Percentiles rank a stretch among this genome's conserved stretches.
phyloP scores from a whole-genome alignment of 306 rosid species.

The Nissolia schottii region DNA sequence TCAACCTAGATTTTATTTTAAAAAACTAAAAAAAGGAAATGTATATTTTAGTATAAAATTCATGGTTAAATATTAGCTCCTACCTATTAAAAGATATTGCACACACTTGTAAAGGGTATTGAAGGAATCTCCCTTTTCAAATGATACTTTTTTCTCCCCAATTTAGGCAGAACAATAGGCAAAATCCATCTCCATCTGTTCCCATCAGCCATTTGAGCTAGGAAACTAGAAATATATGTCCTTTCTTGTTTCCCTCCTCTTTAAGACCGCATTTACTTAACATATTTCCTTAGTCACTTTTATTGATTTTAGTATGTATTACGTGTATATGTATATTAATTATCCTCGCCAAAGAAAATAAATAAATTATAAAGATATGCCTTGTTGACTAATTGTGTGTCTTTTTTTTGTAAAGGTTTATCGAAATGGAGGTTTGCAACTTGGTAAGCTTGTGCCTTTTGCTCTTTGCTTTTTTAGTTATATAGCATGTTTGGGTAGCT shows the following conservation, averaged over 20 bases:
- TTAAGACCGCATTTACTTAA: not conserved
- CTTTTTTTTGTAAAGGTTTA: slow-evolving; percentile 44
- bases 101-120: not conserved
- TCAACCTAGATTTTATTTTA: not conserved
- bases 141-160: not conserved
- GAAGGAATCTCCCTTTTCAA: not conserved
- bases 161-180: not conserved
- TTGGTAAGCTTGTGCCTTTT: slow-evolving; percentile 51
- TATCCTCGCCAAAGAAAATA: too few relatives aligned
- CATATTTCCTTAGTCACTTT: slow-evolving; percentile 7
- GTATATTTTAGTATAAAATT: not conserved
- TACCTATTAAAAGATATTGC: too few relatives aligned
- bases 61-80: not conserved
- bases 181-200: not conserved
- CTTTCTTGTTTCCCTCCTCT: not conserved
- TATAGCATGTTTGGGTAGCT: not conserved
- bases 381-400: slow-evolving; percentile 42
- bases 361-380: slow-evolving; percentile 9
- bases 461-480: not conserved
- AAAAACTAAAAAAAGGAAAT: too few relatives aligned
- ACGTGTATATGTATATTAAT: slow-evolving; percentile 10
- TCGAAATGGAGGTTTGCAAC: slow-evolving; percentile 56
- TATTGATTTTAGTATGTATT: not conserved
- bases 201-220: not conserved
- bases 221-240: not conserved